Conservation (phyloP, 1,139 yeast species). For the Ashbya aceris region DNA sequence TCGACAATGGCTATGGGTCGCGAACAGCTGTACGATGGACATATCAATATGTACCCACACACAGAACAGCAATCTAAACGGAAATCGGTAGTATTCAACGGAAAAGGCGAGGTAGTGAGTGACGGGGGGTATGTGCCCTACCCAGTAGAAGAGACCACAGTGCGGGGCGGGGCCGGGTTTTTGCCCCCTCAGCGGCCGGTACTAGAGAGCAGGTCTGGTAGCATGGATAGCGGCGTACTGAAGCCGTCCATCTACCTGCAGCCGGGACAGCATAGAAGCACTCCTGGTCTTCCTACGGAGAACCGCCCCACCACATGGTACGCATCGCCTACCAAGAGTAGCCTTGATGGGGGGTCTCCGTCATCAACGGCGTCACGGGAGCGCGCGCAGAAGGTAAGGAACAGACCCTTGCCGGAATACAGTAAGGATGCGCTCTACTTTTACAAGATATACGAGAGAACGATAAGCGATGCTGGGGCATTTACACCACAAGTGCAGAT, state of each 20-base stretch:
- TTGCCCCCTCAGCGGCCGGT: background rate
- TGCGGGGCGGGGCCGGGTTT: background rate
- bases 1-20: background rate
- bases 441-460: conserved; percentile 15
- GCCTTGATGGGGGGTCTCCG: conserved; percentile 1
- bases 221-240: background rate
- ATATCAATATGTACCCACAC: conserved; percentile 16
- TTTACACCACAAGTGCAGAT: conserved; percentile 40
- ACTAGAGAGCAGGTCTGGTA: background rate
- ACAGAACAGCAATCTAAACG: background rate
- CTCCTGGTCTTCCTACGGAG: background rate
- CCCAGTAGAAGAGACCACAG: background rate
- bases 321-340: background rate
- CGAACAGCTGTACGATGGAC: conserved; percentile 12
- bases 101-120: background rate
- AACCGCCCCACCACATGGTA: conserved; percentile 1
- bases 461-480: conserved; percentile 20
- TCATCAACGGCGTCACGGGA: background rate
- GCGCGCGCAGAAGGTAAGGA: background rate
- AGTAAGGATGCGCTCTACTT: conserved; percentile 17
- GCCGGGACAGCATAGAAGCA: background rate
- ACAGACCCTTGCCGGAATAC: conserved; percentile 7
- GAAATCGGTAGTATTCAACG: background rate
- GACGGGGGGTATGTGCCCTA: background rate
- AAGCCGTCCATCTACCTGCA: background rate